Evolutionary conservation across 495 filamentous ascomycete genomes (phyloP).

Genomic region (Lasiosphaeris hirsuta): DNA sequence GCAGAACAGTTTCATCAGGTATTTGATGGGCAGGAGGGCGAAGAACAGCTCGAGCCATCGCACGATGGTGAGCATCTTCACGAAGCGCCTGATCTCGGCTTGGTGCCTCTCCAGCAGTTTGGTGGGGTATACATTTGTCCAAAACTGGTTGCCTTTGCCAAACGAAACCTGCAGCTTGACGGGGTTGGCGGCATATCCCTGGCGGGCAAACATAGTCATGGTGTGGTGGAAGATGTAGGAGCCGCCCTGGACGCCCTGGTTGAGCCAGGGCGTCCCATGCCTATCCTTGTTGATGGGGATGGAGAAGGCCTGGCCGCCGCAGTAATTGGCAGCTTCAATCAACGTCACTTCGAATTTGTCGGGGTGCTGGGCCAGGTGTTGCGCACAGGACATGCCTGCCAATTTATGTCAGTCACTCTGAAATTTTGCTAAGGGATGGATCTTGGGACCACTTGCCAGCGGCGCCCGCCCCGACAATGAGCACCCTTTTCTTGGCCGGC

Average conservation of each 20-base stretch:
- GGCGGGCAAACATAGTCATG: constrained; percentile 68
- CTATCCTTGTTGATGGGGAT: constrained; percentile 65
- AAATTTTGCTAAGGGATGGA: not conserved
- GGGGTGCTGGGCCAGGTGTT: constrained; percentile 68
- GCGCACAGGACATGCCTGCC: constrained; percentile 63
- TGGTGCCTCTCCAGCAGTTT: constrained; percentile 60
- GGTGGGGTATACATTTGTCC: constrained; percentile 78
- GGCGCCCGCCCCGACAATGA: constrained; percentile 62
- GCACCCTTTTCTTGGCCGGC: constrained; percentile 42
- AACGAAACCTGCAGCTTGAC: constrained; percentile 79
- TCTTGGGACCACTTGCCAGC: constrained; percentile 40
- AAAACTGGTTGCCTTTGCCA: constrained; percentile 74
- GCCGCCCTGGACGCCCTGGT: constrained; percentile 82
- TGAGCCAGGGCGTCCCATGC: constrained; percentile 72
- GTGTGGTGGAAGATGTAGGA: constrained; percentile 79
- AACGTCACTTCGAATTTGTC: constrained; percentile 72
- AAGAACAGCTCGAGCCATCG: constrained; percentile 68
- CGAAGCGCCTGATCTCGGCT: constrained; percentile 64
- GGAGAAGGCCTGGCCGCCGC: constrained; percentile 80
- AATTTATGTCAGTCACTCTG: not conserved
- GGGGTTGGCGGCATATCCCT: constrained; percentile 63
- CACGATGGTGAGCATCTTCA: constrained; percentile 61
- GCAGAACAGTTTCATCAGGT: constrained; percentile 64
- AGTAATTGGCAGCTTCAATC: constrained; percentile 62
- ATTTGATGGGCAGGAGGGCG: constrained; percentile 68